These are phyloP conservation scores for Tulasnella sp. DNA, from an alignment of 768 basidiomycete genomes.

Conservation along the genomic window DNA sequence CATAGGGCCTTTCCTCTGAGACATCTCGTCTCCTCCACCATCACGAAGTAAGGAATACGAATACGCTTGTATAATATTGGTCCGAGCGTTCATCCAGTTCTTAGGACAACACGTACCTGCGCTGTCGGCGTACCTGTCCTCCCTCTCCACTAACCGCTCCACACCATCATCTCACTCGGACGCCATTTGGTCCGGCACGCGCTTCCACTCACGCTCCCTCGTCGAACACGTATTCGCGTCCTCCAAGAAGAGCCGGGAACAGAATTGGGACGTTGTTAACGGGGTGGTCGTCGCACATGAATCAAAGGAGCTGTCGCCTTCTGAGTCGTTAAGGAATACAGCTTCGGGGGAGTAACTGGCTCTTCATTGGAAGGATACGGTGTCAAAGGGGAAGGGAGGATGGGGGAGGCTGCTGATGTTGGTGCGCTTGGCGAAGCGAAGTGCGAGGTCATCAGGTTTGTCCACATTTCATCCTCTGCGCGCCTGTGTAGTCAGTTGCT, in stretches of 20 bases:
- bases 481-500: background rate
- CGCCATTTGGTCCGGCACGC: conserved; percentile 16
- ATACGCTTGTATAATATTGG: conserved; percentile 43
- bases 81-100: conserved; percentile 62
- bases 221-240: conserved; percentile 38
- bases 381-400: conserved; percentile 29
- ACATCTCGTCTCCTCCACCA: conserved; percentile 20
- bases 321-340: conserved; percentile 61
- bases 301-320: conserved; percentile 44
- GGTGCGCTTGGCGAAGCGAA: conserved; percentile 32
- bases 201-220: conserved; percentile 43
- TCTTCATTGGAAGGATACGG: conserved; percentile 39
- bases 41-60: conserved; percentile 29
- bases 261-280: conserved; percentile 25
- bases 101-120: conserved; percentile 66
- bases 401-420: conserved; percentile 42
- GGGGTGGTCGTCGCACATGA: conserved; percentile 60
- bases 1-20: conserved; percentile 41
- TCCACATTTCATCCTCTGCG: background rate
- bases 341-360: conserved; percentile 34
- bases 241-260: background rate
- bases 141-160: conserved; percentile 62
- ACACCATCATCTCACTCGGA: conserved; percentile 27
- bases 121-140: conserved; percentile 43
- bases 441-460: conserved; percentile 29